phyloP scores from a whole-genome alignment of 2,329 filamentous ascomycete species.

The Ascocoryne sarcoides region DNA sequence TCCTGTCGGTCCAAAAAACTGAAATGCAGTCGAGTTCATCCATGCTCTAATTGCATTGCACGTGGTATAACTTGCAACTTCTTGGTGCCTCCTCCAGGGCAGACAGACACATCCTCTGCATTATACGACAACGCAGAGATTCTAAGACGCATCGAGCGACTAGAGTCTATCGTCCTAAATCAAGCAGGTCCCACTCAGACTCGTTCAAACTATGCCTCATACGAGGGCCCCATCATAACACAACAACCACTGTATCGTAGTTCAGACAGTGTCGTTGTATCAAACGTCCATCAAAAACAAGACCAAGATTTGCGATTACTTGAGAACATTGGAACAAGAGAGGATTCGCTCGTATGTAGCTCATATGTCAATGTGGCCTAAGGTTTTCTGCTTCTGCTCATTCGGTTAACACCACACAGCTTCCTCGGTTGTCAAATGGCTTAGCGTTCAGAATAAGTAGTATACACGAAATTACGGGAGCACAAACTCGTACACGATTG shows the following conservation, averaged over 20 bases:
- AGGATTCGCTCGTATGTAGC: background rate
- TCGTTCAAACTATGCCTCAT: background rate
- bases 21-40: constrained; percentile 1
- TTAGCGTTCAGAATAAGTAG: constrained; percentile 8
- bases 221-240: no score
- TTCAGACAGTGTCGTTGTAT: no score
- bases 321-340: background rate
- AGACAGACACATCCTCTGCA: background rate
- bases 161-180: background rate
- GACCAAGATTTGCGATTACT: no score
- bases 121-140: background rate
- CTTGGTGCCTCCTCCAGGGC: no score
- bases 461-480: constrained; percentile 8
- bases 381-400: no score
- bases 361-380: background rate
- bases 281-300: no score
- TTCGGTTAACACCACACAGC: no score
- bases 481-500: background rate
- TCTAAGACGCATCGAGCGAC: background rate
- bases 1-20: constrained; percentile 1
- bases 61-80: constrained; percentile 9
- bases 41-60: constrained; percentile 12
- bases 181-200: background rate
- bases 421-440: no score
- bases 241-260: no score